phyloP scores from a whole-genome alignment of 2,329 filamentous ascomycete genomes.

The Talaromyces sp. region DNA sequence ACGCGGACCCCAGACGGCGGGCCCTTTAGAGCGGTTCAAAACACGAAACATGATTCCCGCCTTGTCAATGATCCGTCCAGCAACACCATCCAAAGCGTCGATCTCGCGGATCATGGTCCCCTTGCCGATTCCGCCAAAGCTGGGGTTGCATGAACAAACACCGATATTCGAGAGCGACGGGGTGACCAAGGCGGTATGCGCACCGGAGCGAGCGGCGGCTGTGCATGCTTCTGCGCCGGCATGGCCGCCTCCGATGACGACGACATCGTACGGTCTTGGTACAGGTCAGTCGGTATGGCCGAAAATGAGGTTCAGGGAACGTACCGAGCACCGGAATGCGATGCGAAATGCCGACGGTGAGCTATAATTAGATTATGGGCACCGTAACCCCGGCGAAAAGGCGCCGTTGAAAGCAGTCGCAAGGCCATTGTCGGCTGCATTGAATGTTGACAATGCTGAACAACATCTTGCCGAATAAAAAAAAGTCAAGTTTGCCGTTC shows the following conservation, averaged over 20 bases:
- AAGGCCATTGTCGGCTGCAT: constrained; percentile 26
- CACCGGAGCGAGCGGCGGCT: constrained; percentile 81
- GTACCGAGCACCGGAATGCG: constrained; percentile 35
- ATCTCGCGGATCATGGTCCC: constrained; percentile 94
- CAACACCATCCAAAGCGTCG: constrained; percentile 86
- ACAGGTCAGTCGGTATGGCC: background rate
- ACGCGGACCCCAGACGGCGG: constrained; percentile 92
- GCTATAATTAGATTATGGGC: constrained; percentile 17
- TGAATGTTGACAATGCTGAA: background rate
- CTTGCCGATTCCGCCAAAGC: constrained; percentile 97
- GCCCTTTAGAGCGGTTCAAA: constrained; percentile 82
- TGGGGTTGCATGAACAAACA: constrained; percentile 94
- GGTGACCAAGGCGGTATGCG: constrained; percentile 82
- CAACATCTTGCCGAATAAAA: background rate
- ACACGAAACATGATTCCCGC: constrained; percentile 91
- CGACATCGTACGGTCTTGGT: constrained; percentile 72
- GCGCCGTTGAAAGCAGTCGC: constrained; percentile 23
- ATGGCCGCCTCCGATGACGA: constrained; percentile 94
- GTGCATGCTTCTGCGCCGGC: constrained; percentile 91
- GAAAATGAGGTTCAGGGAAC: constrained; percentile 4
- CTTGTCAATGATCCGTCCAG: constrained; percentile 84
- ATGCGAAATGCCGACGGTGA: constrained; percentile 30
- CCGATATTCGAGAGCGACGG: constrained; percentile 84
- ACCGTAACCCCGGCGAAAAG: constrained; percentile 22
- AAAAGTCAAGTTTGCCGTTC: background rate